phyloP scores from a whole-genome alignment of 2,329 filamentous ascomycete species.

The Periconia sp. region DNA sequence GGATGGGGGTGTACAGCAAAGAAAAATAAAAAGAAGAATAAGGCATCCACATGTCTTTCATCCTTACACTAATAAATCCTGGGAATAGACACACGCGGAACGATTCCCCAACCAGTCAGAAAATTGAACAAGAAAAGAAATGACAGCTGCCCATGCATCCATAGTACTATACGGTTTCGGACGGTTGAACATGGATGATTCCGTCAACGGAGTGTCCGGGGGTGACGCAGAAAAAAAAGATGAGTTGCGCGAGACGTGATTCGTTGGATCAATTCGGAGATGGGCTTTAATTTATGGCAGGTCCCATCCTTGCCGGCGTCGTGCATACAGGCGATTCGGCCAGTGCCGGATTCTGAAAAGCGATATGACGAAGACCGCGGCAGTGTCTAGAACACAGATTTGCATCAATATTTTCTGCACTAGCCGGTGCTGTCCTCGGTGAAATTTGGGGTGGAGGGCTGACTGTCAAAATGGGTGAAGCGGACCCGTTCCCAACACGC shows the following conservation, averaged over 20 bases:
- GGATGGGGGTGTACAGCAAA: slow-evolving; percentile 11
- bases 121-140: not conserved
- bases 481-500: too few relatives aligned
- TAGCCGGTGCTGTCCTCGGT: not conserved
- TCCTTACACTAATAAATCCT: slow-evolving; percentile 4
- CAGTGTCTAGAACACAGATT: not conserved
- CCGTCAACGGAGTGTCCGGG: not conserved
- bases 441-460: not conserved
- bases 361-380: not conserved
- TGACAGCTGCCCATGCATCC: slow-evolving; percentile 1
- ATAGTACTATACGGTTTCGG: slow-evolving; percentile 4
- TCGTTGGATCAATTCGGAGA: slow-evolving; percentile 12
- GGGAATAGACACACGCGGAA: not conserved
- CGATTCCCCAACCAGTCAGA: too few relatives aligned
- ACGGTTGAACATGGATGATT: slow-evolving; percentile 4
- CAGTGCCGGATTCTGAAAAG: not conserved
- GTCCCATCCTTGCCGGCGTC: not conserved
- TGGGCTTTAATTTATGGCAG: not conserved
- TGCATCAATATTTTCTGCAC: not conserved
- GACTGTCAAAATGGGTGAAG: not conserved
- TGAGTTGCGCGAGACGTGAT: slow-evolving; percentile 6
- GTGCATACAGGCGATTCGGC: not conserved
- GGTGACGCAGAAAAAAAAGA: slow-evolving; percentile 2
- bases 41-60: slow-evolving; percentile 21
- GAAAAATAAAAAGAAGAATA: slow-evolving; percentile 11